Evolutionary conservation across 805 yeast species (phyloP).

Genomic region (Komagataella pastoris): DNA sequence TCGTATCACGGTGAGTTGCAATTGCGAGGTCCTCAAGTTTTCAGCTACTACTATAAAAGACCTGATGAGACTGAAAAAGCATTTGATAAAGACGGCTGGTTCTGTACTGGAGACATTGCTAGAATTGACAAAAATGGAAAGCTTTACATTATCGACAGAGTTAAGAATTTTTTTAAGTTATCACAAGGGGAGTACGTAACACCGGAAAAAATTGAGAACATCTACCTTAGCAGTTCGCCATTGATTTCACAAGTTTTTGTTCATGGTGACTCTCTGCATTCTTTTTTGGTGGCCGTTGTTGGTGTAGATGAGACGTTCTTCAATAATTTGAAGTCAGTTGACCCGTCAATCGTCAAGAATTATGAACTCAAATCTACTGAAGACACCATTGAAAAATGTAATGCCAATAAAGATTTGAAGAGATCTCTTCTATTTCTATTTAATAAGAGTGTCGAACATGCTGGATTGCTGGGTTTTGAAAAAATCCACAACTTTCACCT

Average conservation of each 20-base stretch:
- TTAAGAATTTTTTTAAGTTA: constrained; percentile 65
- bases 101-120: constrained; percentile 52
- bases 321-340: neutral
- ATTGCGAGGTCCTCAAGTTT: constrained; percentile 53
- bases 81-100: constrained; percentile 46
- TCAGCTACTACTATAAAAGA: constrained; percentile 41
- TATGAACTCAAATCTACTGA: constrained; percentile 3
- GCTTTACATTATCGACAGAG: constrained; percentile 54
- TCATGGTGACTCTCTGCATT: constrained; percentile 50
- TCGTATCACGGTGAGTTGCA: constrained; percentile 42
- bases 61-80: constrained; percentile 38
- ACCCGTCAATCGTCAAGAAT: constrained; percentile 5
- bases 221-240: constrained; percentile 36
- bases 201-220: constrained; percentile 62
- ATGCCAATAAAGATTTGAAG: constrained; percentile 11
- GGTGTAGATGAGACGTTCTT: constrained; percentile 34
- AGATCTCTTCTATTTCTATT: constrained; percentile 21
- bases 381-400: constrained; percentile 14
- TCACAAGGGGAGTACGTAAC: constrained; percentile 61
- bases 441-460: constrained; percentile 20
- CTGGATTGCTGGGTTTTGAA: constrained; percentile 48
- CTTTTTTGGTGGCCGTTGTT: constrained; percentile 43
- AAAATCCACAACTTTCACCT: constrained; percentile 40
- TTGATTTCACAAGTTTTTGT: constrained; percentile 39
- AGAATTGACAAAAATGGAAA: constrained; percentile 37